Conservation (phyloP, 2,329 filamentous ascomycete genomes). For the Akanthomyces dipterigenus region DNA sequence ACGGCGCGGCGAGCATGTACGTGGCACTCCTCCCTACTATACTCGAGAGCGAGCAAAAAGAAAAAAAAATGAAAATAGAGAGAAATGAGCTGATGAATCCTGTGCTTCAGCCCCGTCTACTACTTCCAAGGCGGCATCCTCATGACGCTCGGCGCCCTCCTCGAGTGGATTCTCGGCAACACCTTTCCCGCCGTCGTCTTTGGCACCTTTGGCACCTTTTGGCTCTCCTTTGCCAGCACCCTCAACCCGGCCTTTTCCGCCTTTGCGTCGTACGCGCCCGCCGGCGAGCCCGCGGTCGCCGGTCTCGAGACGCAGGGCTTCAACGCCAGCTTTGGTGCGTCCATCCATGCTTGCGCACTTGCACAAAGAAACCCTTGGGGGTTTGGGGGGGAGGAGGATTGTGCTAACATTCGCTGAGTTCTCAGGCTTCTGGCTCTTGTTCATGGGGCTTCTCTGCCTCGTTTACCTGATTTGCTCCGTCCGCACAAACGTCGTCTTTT, state of each 20-base stretch:
- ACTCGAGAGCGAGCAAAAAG: neutral
- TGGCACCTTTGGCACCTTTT: conserved; percentile 10
- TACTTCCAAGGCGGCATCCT: conserved; percentile 12
- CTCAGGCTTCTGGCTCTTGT: conserved; percentile 48
- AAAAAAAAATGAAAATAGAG: no score
- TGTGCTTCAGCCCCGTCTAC: neutral
- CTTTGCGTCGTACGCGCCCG: conserved; percentile 2
- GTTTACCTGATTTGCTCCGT: conserved; percentile 57
- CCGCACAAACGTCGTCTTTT: conserved; percentile 59
- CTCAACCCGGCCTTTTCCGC: conserved; percentile 4
- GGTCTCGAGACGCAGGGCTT: conserved; percentile 1
- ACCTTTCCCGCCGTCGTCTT: conserved; percentile 10
- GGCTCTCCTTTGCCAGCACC: conserved; percentile 7
- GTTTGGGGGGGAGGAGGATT: no score
- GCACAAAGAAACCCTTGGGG: no score
- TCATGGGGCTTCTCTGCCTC: conserved; percentile 54
- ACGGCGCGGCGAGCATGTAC: conserved; percentile 33
- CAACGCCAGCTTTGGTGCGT: conserved; percentile 7
- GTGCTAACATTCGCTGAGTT: no score
- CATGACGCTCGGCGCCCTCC: conserved; percentile 8
- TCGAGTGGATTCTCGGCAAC: conserved; percentile 12
- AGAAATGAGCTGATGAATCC: no score
- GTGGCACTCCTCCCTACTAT: conserved; percentile 13
- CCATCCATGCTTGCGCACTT: neutral
- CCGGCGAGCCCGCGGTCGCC: neutral